Evolutionary conservation across 192 early-diverging fungal species (phyloP).

Genomic region (Pilaira anomala): DNA sequence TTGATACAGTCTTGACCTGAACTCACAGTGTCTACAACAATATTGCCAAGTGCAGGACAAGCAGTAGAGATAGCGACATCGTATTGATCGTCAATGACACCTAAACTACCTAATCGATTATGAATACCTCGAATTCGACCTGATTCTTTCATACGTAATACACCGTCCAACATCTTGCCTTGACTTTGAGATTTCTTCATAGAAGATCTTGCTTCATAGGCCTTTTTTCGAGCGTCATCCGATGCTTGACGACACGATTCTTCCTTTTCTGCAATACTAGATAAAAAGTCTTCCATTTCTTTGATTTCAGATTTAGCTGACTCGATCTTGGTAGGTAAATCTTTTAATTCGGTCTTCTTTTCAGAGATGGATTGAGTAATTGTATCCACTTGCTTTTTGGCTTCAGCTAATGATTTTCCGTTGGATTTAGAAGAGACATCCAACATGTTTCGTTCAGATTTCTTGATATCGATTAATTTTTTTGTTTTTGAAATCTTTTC

Average conservation of each 20-base stretch:
- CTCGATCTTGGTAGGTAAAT: constrained; percentile 48
- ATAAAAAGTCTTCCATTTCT: neutral
- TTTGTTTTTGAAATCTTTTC: constrained; percentile 77
- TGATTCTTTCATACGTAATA: constrained; percentile 68
- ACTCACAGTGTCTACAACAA: constrained; percentile 89
- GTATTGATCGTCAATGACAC: constrained; percentile 89
- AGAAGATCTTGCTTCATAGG: constrained; percentile 64
- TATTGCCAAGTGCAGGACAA: constrained; percentile 76
- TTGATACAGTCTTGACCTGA: constrained; percentile 88
- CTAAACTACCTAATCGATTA: constrained; percentile 92
- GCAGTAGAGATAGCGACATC: constrained; percentile 95
- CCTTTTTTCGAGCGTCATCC: constrained; percentile 53
- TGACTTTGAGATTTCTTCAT: constrained; percentile 63
- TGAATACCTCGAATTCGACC: constrained; percentile 77
- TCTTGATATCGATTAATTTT: constrained; percentile 70
- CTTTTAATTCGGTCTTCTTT: constrained; percentile 30
- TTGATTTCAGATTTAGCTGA: constrained; percentile 38
- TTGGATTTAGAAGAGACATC: constrained; percentile 57
- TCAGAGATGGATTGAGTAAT: constrained; percentile 42
- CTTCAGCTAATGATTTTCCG: constrained; percentile 54
- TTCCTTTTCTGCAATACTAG: constrained; percentile 12
- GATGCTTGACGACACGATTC: constrained; percentile 37
- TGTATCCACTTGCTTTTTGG: constrained; percentile 48
- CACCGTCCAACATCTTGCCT: constrained; percentile 61
- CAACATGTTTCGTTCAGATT: constrained; percentile 79